phyloP scores from a whole-genome alignment of 805 yeast genomes.

The Candida corydali region DNA sequence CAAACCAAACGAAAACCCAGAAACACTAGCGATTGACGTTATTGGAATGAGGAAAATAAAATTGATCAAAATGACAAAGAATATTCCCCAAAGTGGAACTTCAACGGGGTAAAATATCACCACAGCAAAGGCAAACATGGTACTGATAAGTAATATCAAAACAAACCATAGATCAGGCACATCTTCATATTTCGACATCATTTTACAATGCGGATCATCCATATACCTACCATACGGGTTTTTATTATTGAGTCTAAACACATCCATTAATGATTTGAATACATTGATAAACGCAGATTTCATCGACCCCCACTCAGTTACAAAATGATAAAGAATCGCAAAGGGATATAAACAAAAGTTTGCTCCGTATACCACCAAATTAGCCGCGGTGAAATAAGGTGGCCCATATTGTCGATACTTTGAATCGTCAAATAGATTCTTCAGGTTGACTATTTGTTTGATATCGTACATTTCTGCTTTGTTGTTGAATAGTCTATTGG shows the following conservation, averaged over 20 bases:
- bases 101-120: slow-evolving; percentile 48
- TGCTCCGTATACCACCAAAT: slow-evolving; percentile 55
- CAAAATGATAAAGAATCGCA: slow-evolving; percentile 45
- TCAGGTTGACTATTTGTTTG: slow-evolving; percentile 38
- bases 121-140: slow-evolving; percentile 40
- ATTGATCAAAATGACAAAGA: slow-evolving; percentile 54
- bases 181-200: slow-evolving; percentile 59
- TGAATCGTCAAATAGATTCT: slow-evolving; percentile 41
- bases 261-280: slow-evolving; percentile 23
- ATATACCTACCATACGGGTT: slow-evolving; percentile 18
- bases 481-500: slow-evolving; percentile 51
- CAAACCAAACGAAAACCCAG: slow-evolving; percentile 56
- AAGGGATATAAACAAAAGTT: slow-evolving; percentile 55
- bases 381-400: slow-evolving; percentile 63
- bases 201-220: slow-evolving; percentile 51
- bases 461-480: slow-evolving; percentile 47
- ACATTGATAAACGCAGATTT: slow-evolving; percentile 33
- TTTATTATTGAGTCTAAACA: slow-evolving; percentile 16
- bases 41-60: slow-evolving; percentile 56
- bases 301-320: slow-evolving; percentile 44
- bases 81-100: slow-evolving; percentile 61
- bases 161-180: slow-evolving; percentile 75
- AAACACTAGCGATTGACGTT: slow-evolving; percentile 57
- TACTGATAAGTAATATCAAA: slow-evolving; percentile 40
- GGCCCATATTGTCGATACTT: slow-evolving; percentile 57